phyloP scores from a whole-genome alignment of 129 eudicot genomes.

The Mikania micrantha region DNA sequence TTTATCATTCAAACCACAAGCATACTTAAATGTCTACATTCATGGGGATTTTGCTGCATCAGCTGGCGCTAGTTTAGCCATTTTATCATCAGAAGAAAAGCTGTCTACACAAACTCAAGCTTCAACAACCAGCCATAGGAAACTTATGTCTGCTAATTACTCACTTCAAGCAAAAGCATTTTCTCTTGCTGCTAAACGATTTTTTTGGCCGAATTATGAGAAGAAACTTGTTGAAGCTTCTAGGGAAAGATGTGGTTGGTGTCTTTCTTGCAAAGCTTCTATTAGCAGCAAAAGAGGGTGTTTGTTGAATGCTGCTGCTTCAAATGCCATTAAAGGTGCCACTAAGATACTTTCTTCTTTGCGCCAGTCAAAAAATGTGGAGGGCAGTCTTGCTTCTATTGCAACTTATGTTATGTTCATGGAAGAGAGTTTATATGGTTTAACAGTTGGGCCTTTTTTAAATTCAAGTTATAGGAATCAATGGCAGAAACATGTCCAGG shows the following conservation, averaged over 20 bases:
- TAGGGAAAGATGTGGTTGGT: constrained; percentile 99
- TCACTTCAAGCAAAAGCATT: constrained; percentile 80
- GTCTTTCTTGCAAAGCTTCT: constrained; percentile 68
- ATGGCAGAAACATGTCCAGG: constrained; percentile 75
- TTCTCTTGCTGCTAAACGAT: constrained; percentile 61
- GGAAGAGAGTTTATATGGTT: constrained; percentile 86
- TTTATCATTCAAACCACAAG: constrained; percentile 47
- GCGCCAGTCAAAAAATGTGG: constrained; percentile 47
- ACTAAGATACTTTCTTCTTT: constrained; percentile 47
- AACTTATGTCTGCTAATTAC: constrained; percentile 49
- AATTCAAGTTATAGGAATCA: constrained; percentile 42
- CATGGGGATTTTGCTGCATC: constrained; percentile 98
- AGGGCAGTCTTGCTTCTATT: constrained; percentile 61
- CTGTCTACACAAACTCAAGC: constrained; percentile 34
- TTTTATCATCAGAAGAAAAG: constrained; percentile 71
- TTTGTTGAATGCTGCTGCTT: constrained; percentile 83
- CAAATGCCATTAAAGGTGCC: constrained; percentile 68
- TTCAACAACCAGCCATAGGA: constrained; percentile 39
- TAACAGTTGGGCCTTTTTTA: constrained; percentile 60
- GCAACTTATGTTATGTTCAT: constrained; percentile 64
- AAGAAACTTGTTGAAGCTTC: constrained; percentile 79
- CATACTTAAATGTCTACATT: constrained; percentile 52
- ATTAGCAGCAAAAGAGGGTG: constrained; percentile 73
- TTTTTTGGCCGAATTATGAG: constrained; percentile 91
- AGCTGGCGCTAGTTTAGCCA: constrained; percentile 75